phyloP scores from a whole-genome alignment of 306 rosid genomes.

The Dalbergia cultrata region DNA sequence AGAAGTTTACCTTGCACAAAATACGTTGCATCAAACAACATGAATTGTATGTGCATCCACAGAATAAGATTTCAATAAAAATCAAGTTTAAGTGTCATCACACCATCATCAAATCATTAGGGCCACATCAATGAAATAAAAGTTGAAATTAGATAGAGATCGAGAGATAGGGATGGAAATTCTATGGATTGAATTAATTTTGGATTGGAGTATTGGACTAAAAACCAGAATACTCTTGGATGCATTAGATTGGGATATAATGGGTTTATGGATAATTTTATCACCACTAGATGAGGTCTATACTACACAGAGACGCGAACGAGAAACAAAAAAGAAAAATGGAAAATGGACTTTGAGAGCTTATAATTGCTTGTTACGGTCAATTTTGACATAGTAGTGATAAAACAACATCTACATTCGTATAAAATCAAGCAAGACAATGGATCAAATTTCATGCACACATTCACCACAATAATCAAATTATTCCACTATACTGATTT shows the following conservation, averaged over 20 bases:
- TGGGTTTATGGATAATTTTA: background rate
- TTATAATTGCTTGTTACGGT: too few relatives aligned
- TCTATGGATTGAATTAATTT: background rate
- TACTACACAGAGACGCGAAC: too few relatives aligned
- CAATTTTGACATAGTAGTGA: too few relatives aligned
- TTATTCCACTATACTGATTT: background rate
- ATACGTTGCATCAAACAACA: background rate
- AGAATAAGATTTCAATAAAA: background rate
- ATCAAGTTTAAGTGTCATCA: background rate
- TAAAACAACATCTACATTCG: background rate
- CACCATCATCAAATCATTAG: background rate
- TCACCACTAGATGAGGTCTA: background rate
- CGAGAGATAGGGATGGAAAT: background rate
- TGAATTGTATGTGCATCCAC: background rate
- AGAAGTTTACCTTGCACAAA: background rate
- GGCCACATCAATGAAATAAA: slow-evolving; percentile 1
- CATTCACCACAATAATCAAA: background rate
- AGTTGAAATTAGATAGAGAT: background rate
- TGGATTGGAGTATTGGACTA: too few relatives aligned
- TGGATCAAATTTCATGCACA: background rate
- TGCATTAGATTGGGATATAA: background rate
- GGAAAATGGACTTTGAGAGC: too few relatives aligned
- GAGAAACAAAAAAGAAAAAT: too few relatives aligned
- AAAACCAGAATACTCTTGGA: background rate
- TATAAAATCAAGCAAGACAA: background rate